Conservation (phyloP, 1,139 yeast genomes). For the Yamadazyma conglobata region DNA sequence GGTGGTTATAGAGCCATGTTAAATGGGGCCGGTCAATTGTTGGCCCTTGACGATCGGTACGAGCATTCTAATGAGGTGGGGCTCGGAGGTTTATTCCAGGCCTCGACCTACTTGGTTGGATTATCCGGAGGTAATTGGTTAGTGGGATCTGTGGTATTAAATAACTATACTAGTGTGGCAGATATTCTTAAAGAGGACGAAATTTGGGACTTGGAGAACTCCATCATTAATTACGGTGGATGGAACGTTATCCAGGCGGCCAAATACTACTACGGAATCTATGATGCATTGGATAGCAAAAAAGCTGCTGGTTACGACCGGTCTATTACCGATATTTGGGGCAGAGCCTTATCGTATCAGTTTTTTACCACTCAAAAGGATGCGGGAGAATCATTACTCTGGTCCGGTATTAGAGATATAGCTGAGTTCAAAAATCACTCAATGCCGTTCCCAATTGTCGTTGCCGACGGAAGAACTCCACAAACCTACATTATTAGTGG, state of each 20-base stretch:
- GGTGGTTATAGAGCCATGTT: constrained; percentile 50
- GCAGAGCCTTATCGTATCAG: constrained; percentile 77
- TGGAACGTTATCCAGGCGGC: constrained; percentile 55
- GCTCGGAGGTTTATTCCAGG: constrained; percentile 73
- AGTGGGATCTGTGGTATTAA: constrained; percentile 73
- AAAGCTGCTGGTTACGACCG: constrained; percentile 72
- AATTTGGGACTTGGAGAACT: constrained; percentile 68
- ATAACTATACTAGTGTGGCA: constrained; percentile 76
- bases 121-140: constrained; percentile 89
- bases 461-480: constrained; percentile 78
- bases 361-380: constrained; percentile 56
- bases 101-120: constrained; percentile 73
- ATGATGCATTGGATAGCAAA: constrained; percentile 56
- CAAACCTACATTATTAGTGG: constrained; percentile 51
- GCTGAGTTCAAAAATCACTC: constrained; percentile 53
- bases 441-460: constrained; percentile 83
- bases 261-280: constrained; percentile 52
- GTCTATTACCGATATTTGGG: constrained; percentile 90
- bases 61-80: constrained; percentile 41
- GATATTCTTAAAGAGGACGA: constrained; percentile 49
- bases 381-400: constrained; percentile 62
- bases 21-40: constrained; percentile 41
- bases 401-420: constrained; percentile 56
- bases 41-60: constrained; percentile 35
- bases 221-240: constrained; percentile 70